A percentile compares a stretch with the other conserved stretches of the same genome.
phyloP scores from a whole-genome alignment of 176 grass and related monocot species.

The Bromus sterilis region DNA sequence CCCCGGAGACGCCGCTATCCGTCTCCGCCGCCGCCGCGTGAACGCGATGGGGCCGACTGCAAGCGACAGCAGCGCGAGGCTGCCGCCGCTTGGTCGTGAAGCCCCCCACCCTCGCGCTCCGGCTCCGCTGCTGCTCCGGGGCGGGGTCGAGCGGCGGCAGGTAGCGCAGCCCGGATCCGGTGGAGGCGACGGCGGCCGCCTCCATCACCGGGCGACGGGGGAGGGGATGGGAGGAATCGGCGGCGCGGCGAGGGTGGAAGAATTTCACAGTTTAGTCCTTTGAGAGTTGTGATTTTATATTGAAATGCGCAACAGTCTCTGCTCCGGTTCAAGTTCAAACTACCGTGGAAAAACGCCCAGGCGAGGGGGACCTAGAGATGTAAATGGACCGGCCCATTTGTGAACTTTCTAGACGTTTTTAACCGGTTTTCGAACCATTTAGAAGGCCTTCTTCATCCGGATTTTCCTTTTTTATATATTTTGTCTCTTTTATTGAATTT shows the following conservation, averaged over 20 bases:
- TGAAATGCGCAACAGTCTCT: too few relatives aligned
- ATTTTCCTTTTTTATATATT: too few relatives aligned
- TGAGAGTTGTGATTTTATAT: not conserved
- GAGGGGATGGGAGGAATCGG: not conserved
- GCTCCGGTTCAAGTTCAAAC: too few relatives aligned
- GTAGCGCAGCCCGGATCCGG: not conserved
- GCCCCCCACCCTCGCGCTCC: not conserved
- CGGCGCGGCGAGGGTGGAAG: not conserved
- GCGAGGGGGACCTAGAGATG: too few relatives aligned
- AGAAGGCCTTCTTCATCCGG: too few relatives aligned
- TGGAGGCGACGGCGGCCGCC: not conserved
- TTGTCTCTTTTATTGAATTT: too few relatives aligned
- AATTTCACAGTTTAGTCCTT: not conserved
- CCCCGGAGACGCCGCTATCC: not conserved
- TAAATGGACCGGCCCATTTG: too few relatives aligned
- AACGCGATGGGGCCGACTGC: not conserved
- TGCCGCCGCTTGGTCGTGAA: not conserved
- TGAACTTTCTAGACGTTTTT: too few relatives aligned
- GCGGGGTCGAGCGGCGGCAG: not conserved
- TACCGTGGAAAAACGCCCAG: too few relatives aligned
- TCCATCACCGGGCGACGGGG: not conserved
- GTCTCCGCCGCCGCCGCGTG: not conserved
- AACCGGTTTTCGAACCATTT: too few relatives aligned
- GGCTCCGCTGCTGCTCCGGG: not conserved
- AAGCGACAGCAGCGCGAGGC: not conserved